These are phyloP conservation scores for Melampsora americana DNA, from an alignment of 1,284 basidiomycete species.

Conservation along the genomic window DNA sequence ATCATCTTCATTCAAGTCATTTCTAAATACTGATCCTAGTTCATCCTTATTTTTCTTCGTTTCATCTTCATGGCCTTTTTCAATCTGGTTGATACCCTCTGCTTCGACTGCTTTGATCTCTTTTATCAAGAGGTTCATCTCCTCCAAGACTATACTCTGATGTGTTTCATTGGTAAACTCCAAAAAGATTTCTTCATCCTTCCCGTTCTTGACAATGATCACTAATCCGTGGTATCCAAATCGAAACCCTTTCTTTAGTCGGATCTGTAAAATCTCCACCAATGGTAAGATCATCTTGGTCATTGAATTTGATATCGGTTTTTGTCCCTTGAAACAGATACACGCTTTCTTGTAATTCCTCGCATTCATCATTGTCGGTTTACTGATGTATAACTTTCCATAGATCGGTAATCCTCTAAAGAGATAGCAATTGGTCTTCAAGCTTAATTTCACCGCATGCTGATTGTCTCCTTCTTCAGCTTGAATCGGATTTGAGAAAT, in stretches of 20 bases:
- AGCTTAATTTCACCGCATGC: conserved; percentile 15
- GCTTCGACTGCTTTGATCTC: conserved; percentile 49
- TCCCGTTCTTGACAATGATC: conserved; percentile 71
- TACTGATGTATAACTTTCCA: conserved; percentile 80
- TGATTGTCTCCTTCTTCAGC: conserved; percentile 5
- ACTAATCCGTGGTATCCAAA: conserved; percentile 84
- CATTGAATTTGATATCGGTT: conserved; percentile 19
- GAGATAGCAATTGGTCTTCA: conserved; percentile 61
- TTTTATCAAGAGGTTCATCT: conserved; percentile 71
- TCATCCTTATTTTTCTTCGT: not conserved
- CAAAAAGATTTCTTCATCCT: conserved; percentile 93
- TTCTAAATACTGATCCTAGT: conserved; percentile 10
- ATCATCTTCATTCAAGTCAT: conserved; percentile 41
- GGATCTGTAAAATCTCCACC: conserved; percentile 75
- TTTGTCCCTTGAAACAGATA: conserved; percentile 40
- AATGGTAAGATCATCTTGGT: conserved; percentile 87
- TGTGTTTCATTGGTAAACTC: conserved; percentile 79
- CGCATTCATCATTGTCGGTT: conserved; percentile 70
- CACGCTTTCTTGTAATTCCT: conserved; percentile 57
- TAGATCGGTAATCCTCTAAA: conserved; percentile 79
- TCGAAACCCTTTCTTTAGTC: conserved; percentile 79
- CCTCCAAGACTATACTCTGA: conserved; percentile 59
- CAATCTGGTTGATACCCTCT: conserved; percentile 7
- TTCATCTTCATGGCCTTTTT: not conserved
- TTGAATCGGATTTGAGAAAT: conserved; percentile 4